Conservation (phyloP, 2,329 filamentous ascomycete genomes). For the Talaromyces sp. region DNA sequence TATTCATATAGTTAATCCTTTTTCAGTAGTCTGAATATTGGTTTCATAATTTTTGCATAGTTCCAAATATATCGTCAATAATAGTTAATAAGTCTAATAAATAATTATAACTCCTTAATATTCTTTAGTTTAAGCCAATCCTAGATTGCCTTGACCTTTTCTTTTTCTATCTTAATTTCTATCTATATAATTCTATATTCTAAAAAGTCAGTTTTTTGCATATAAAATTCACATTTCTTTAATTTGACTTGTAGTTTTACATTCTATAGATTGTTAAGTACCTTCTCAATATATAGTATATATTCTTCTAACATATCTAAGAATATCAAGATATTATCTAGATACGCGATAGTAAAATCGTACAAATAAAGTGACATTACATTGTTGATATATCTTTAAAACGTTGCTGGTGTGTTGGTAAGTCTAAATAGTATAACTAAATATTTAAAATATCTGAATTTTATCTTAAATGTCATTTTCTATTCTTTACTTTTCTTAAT, state of each 20-base stretch:
- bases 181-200: neutral
- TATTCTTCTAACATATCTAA: neutral
- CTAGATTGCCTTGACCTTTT: neutral
- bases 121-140: neutral
- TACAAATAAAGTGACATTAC: no score
- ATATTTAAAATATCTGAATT: neutral
- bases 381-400: no score
- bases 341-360: no score
- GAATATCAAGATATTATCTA: neutral
- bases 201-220: neutral
- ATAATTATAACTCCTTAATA: neutral
- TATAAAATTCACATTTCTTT: neutral
- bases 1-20: neutral
- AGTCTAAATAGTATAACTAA: neutral
- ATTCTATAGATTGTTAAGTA: neutral
- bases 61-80: neutral
- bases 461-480: neutral
- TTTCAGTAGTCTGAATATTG: neutral
- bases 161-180: neutral
- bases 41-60: neutral
- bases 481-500: neutral
- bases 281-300: neutral
- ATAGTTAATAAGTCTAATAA: neutral
- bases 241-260: neutral
- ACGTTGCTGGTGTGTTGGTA: no score